A percentile compares a stretch with the other conserved stretches of the same genome.
phyloP scores from a whole-genome alignment of 306 rosid genomes.

The Corylus americana region DNA sequence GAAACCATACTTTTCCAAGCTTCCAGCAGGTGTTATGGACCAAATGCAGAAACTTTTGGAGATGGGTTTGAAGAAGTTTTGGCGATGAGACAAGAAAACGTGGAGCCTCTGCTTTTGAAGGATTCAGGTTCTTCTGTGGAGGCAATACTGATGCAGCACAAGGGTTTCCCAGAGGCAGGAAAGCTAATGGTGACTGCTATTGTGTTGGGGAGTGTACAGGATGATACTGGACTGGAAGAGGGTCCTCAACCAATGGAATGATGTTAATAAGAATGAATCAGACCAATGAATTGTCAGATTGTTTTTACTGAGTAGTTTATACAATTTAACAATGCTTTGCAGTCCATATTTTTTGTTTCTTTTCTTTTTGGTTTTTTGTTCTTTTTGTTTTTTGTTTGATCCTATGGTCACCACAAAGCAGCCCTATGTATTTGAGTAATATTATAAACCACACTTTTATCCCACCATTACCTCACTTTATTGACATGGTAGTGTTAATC shows the following conservation, averaged over 20 bases:
- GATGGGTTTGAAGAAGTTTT: conserved; percentile 74
- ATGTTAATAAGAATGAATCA: conserved; percentile 14
- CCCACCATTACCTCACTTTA: too few relatives aligned
- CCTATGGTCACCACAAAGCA: neutral
- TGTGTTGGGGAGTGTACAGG: conserved; percentile 67
- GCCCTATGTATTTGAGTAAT: neutral
- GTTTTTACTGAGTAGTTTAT: neutral
- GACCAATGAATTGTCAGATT: conserved; percentile 5
- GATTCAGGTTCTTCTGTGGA: conserved; percentile 66
- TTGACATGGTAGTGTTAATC: too few relatives aligned
- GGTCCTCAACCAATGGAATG: conserved; percentile 66
- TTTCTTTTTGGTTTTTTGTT: neutral
- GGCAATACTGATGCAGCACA: conserved; percentile 81
- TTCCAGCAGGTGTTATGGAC: conserved; percentile 80
- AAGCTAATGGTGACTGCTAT: conserved; percentile 86
- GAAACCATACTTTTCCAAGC: conserved; percentile 68
- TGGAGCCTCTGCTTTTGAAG: conserved; percentile 41
- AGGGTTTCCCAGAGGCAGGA: conserved; percentile 84
- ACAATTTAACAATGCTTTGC: neutral
- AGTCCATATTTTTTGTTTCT: neutral
- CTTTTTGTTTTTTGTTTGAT: neutral
- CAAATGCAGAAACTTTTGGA: conserved; percentile 64
- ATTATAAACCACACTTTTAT: too few relatives aligned
- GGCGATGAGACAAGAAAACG: conserved; percentile 64
- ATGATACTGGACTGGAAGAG: conserved; percentile 44